Percentiles rank a stretch among this genome's conserved stretches.
Evolutionary conservation across 208 protist genomes (phyloP).

Genomic region (Balamuthia mandrillaris): DNA sequence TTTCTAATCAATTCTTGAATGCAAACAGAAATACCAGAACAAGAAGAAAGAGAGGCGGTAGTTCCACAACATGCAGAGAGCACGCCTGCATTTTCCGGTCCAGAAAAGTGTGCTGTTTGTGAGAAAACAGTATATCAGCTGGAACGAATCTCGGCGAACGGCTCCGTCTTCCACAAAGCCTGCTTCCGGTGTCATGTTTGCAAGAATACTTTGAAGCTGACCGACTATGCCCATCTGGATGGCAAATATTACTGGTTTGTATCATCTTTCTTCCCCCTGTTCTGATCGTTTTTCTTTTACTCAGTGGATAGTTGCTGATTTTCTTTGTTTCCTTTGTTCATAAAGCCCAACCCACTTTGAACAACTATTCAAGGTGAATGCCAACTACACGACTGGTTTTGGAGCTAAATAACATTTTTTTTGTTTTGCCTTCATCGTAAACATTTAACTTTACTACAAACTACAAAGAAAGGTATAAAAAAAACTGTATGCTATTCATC

Average conservation of each 20-base stretch:
- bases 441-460: too few species aligned
- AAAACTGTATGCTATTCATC: too few species aligned
- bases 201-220: slow-evolving; percentile 35
- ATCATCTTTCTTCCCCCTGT: background rate
- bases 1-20: too few species aligned
- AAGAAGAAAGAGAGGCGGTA: too few species aligned
- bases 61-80: slow-evolving; percentile 5
- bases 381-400: slow-evolving; percentile 37
- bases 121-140: slow-evolving; percentile 32
- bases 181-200: slow-evolving; percentile 41
- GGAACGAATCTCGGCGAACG: slow-evolving; percentile 13
- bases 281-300: background rate
- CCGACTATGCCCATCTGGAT: slow-evolving; percentile 40
- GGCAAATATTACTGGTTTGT: slow-evolving; percentile 38
- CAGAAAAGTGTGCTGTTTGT: slow-evolving; percentile 26
- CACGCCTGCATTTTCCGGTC: background rate
- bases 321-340: background rate
- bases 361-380: slow-evolving; percentile 36
- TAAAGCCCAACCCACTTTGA: slow-evolving; percentile 40
- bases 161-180: slow-evolving; percentile 35
- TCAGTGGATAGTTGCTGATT: background rate
- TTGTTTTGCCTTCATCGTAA: too few species aligned
- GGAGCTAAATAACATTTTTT: too few species aligned
- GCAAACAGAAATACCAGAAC: too few species aligned
- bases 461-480: too few species aligned